Conservation (phyloP, 2,329 filamentous ascomycete genomes). For the Raffaelea albimanens region DNA sequence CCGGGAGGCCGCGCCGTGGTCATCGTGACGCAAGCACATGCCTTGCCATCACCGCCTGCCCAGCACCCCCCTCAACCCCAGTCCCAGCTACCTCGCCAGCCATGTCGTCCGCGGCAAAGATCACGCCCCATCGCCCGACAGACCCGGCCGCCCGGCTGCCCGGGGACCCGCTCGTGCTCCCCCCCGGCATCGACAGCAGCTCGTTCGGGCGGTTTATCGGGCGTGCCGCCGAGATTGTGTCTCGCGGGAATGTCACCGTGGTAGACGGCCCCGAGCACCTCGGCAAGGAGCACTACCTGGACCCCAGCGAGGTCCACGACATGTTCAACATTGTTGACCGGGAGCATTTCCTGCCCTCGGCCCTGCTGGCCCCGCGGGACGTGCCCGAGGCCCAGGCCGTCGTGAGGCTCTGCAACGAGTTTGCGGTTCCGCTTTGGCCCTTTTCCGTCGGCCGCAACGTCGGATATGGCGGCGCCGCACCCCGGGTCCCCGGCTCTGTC, state of each 20-base stretch:
- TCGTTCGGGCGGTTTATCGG: neutral
- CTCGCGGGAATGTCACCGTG: neutral
- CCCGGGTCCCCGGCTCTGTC: conserved; percentile 30
- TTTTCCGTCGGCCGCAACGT: conserved; percentile 28
- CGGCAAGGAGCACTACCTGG: neutral
- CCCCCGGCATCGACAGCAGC: neutral
- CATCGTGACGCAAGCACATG: too few species aligned
- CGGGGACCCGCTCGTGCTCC: neutral
- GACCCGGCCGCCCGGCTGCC: too few species aligned
- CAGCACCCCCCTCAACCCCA: too few species aligned
- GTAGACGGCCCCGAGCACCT: neutral
- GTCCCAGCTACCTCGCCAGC: too few species aligned
- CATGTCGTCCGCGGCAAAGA: too few species aligned
- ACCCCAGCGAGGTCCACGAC: conserved; percentile 24
- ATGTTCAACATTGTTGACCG: conserved; percentile 32
- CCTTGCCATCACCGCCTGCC: too few species aligned
- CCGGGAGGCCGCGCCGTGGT: too few species aligned
- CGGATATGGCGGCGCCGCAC: conserved; percentile 32
- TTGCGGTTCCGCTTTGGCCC: conserved; percentile 24
- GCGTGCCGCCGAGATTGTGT: neutral
- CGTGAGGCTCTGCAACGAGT: conserved; percentile 24
- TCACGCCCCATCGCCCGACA: too few species aligned
- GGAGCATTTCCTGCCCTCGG: conserved; percentile 35
- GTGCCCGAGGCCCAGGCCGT: conserved; percentile 22
- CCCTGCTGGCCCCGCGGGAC: conserved; percentile 23